Evolutionary conservation across 805 yeast genomes (phyloP), one percentile per base, ranked within the genome.

Genomic region (Diddensiella caesifluorescens): DNA sequence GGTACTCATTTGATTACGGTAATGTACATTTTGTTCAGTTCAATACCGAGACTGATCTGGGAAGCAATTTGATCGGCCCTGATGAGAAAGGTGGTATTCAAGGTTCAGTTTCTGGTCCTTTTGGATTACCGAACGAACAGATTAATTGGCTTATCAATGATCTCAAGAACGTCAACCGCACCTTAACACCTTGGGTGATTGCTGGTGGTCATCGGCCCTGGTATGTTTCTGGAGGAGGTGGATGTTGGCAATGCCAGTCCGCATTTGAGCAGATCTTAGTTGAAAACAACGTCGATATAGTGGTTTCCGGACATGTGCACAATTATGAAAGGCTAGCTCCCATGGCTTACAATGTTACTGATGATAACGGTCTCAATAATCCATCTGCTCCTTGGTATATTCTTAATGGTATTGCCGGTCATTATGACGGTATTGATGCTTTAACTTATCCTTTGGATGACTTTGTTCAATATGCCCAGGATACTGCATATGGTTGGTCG

Each of bases 1-100:
- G 59, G 59, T 55, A 54, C 42, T 55, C 59, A 7, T 55, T 51
- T 28, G 59, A 55, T 34, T 55, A 54, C 40, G 58, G 58, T 19
- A 49, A 49, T 44, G 59, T 50, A 9, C 59, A 55, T 43, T 54
- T 53, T 36, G 49, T 55, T n/a, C 45, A 44, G 32, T 22, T 55
- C 36, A 47, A 49, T 41, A 50, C 57, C 19, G 59, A 55, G 44
- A 55, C 59, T 5, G 58, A 55, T 38, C 39, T 50, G 19, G 51
- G 46, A 3, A 36, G 45, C 35, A 53, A 50, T 13, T 36, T 44
- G 22, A 29, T 54, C 22, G 55, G 42, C 4, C 48, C 55, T 18
- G 50, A 48, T 31, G 52, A 49, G 42, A 37, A 31, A 12, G 48
- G 46, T 12, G 54, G 52, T 5, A 28, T 37, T 10, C 41, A 37